Conservation (phyloP, 176 grass and related monocot species). For the Canna indica region DNA sequence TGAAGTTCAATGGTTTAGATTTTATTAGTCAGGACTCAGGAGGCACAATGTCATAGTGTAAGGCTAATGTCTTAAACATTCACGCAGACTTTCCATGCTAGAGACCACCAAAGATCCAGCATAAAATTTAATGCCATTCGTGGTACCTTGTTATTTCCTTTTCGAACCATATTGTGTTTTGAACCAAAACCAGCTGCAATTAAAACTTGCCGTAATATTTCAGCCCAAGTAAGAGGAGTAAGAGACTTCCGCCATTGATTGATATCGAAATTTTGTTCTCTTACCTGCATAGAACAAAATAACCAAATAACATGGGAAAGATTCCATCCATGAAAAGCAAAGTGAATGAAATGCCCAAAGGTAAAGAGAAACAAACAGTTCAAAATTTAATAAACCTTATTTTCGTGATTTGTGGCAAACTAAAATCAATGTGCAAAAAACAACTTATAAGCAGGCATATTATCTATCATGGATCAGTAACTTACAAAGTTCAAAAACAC, state of each 20-base stretch:
- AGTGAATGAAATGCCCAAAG: not conserved
- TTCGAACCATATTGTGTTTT: conserved; percentile 44
- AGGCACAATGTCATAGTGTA: not conserved
- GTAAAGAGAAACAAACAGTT: not conserved
- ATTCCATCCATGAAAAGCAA: too few species aligned
- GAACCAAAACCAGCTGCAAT: conserved; percentile 88
- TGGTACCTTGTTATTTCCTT: conserved; percentile 70
- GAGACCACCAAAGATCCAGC: not conserved
- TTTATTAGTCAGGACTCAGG: not conserved
- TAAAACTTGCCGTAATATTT: conserved; percentile 89
- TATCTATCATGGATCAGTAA: conserved; percentile 12
- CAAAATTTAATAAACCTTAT: not conserved
- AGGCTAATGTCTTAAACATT: not conserved
- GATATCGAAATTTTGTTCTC: conserved; percentile 79
- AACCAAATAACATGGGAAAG: not conserved
- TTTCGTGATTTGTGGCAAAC: not conserved
- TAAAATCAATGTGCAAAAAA: not conserved
- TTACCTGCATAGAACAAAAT: conserved; percentile 49
- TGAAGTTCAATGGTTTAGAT: not conserved
- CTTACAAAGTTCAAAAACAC: conserved; percentile 89
- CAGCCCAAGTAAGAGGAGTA: conserved; percentile 94
- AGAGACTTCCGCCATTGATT: conserved; percentile 58
- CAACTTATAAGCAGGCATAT: not conserved
- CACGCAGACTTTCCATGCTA: not conserved
- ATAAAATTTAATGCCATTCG: not conserved